These are phyloP conservation scores for Acephala macrosclerotiorum DNA, from an alignment of 2,329 filamentous ascomycete genomes.

Conservation along the genomic window DNA sequence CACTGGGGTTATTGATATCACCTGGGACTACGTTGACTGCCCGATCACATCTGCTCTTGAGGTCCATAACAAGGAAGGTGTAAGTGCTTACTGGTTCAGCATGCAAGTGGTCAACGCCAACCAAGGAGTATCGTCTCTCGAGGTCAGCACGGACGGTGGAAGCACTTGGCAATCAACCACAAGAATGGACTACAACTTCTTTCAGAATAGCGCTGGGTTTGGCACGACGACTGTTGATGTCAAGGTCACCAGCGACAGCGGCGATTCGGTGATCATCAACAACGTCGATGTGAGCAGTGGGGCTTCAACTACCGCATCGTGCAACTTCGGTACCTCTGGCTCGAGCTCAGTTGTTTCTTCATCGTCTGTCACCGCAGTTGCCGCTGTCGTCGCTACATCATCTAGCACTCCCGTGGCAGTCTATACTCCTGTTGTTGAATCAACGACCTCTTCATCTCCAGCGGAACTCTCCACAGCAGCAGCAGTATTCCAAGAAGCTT, in stretches of 20 bases:
- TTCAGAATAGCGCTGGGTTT: conserved; percentile 65
- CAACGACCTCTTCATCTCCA: conserved; percentile 1
- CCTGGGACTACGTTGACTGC: conserved; percentile 58
- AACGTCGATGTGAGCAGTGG: conserved; percentile 51
- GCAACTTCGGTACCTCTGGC: conserved; percentile 35
- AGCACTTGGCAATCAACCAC: conserved; percentile 63
- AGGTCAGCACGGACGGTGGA: conserved; percentile 68
- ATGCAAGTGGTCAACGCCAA: conserved; percentile 73
- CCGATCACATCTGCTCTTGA: conserved; percentile 56
- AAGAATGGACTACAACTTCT: conserved; percentile 66
- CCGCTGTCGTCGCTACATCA: background rate
- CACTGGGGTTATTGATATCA: conserved; percentile 56
- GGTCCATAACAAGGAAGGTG: conserved; percentile 61
- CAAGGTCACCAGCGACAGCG: conserved; percentile 60
- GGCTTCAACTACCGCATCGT: conserved; percentile 31
- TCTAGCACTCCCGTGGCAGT: conserved; percentile 2
- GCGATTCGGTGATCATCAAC: conserved; percentile 58
- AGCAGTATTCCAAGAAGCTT: conserved; percentile 9
- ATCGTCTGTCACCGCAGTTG: background rate
- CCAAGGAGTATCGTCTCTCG: conserved; percentile 60
- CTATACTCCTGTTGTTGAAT: conserved; percentile 1
- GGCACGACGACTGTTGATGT: conserved; percentile 61
- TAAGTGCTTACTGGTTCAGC: conserved; percentile 61
- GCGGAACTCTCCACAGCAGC: background rate
- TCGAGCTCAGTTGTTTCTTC: background rate